Evolutionary conservation across 306 rosid genomes (phyloP), one percentile per base, ranked within the genome.

Genomic region (Trifolium pratense): DNA sequence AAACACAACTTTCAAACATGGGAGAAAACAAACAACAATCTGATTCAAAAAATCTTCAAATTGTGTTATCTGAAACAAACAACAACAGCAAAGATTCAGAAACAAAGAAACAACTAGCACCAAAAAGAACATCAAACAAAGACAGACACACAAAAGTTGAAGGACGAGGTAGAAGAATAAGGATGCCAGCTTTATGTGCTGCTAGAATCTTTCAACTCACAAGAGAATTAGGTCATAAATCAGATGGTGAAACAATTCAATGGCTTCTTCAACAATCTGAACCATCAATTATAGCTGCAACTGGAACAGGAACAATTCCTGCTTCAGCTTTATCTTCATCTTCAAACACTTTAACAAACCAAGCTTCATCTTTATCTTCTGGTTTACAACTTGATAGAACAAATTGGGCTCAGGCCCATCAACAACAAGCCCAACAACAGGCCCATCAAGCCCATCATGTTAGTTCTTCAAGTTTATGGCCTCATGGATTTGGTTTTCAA

Each of bases 201-300:
- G 98, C 98, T 0, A 82, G 98, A 72, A 89, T 94, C 58, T 94
- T 94, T 63, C 98, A 94, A 76, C 80, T 94, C 76, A 94, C 98
- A 34, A 79, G 96, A 42, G 98, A 94, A 86, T 82, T 94, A 79
- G 97, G 97, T 53, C 96, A 94, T 87, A 94, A 94, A 86, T 94
- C 98, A 18, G 98, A 94, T 53, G 98, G 98, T 1, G 98, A 94
- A 77, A 91, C 98, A 25, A 94, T 94, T 52, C 99, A 94, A 89
- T 94, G 99, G 99, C 89, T 94, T 2, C 67, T 91, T 0, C 97
- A 91, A 70, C 97, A 91, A 55, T 93, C 99, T 9, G 99, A 94
- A 77, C 96, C 97, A 2, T 89, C 99, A 0, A 94, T 94, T 12
- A 68, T 94, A 13, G 99, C 97, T 0, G 88, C 96, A 43, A 94